Evolutionary conservation across 345 rosid species (phyloP).

Genomic region (Noccaea bulbosa): DNA sequence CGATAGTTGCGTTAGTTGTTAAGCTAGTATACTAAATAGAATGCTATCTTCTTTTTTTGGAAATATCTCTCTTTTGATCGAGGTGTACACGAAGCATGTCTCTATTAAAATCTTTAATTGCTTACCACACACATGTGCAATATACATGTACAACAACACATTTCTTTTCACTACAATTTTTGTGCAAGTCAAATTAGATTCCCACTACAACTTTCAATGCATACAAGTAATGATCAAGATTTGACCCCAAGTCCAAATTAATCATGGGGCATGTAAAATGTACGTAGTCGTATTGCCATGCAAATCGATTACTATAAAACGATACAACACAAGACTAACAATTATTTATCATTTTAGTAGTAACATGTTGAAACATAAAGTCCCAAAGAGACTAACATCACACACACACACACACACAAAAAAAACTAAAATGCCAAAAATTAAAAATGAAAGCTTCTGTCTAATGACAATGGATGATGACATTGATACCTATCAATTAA

Average conservation of each 20-base stretch:
- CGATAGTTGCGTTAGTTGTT: neutral
- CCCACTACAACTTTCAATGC: neutral
- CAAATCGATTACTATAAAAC: neutral
- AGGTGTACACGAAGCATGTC: neutral
- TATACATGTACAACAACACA: neutral
- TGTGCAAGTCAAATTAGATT: neutral
- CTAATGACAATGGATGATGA: neutral
- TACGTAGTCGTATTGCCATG: neutral
- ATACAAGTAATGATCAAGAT: neutral
- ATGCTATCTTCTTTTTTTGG: neutral
- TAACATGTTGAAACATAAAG: slow-evolving; percentile 6
- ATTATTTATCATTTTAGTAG: neutral
- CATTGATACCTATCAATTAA: neutral
- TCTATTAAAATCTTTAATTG: neutral
- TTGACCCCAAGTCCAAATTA: slow-evolving; percentile 15
- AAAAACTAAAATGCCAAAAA: neutral
- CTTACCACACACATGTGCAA: neutral
- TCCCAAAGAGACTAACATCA: neutral
- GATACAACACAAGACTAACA: neutral
- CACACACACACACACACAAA: neutral
- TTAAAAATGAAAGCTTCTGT: neutral
- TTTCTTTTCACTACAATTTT: neutral
- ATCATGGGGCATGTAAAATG: neutral
- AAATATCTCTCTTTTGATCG: neutral
- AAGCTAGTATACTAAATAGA: neutral